phyloP scores from a whole-genome alignment of 2,329 filamentous ascomycete species.

The Neurospora crassa region DNA sequence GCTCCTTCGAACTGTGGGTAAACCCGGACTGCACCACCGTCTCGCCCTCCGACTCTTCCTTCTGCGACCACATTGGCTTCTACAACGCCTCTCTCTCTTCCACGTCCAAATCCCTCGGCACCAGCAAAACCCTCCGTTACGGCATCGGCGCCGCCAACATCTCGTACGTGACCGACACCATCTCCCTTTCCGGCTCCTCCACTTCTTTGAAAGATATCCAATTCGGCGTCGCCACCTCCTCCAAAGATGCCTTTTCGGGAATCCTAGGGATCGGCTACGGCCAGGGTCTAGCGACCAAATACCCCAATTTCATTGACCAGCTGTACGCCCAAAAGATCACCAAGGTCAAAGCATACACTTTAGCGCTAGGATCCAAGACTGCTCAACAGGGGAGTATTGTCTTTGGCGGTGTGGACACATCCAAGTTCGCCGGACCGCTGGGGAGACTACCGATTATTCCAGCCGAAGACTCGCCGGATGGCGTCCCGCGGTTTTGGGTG shows the following conservation, averaged over 20 bases:
- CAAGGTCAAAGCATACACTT: constrained; percentile 51
- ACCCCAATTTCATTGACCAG: constrained; percentile 43
- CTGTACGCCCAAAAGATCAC: constrained; percentile 43
- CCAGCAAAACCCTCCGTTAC: constrained; percentile 35
- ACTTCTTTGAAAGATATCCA: constrained; percentile 42
- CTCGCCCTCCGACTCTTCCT: constrained; percentile 28
- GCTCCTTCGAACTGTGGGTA: constrained; percentile 52
- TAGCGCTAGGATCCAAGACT: constrained; percentile 54
- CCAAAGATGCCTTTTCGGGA: constrained; percentile 38
- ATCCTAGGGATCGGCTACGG: constrained; percentile 72
- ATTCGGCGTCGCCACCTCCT: constrained; percentile 53
- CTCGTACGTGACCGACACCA: constrained; percentile 38
- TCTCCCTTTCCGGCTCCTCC: constrained; percentile 31
- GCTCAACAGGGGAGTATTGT: constrained; percentile 53
- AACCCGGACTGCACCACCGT: constrained; percentile 50
- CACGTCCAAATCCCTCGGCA: constrained; percentile 24
- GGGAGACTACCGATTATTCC: constrained; percentile 51
- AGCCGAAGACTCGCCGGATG: constrained; percentile 43
- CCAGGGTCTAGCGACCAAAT: constrained; percentile 33
- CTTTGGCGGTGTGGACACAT: constrained; percentile 58
- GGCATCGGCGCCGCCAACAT: constrained; percentile 42
- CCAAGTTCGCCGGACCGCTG: constrained; percentile 52
- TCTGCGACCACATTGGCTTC: constrained; percentile 35
- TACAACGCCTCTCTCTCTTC: constrained; percentile 35
- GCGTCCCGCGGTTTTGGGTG: constrained; percentile 43